Conservation (phyloP, 1,284 basidiomycete genomes). For the Mycena citricolor region DNA sequence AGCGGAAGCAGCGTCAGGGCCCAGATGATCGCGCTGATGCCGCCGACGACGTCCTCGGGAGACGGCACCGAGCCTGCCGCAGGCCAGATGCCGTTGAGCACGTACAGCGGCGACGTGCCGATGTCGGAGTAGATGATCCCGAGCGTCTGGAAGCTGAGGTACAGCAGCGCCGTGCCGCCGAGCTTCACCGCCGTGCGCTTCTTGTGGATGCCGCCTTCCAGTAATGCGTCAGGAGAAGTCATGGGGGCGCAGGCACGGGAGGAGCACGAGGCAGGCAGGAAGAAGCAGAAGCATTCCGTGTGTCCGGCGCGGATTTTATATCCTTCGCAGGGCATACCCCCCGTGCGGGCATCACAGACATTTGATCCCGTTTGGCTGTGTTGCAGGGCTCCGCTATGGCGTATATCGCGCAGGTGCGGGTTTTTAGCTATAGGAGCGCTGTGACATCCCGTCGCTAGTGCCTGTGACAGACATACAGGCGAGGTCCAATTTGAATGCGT, state of each 20-base stretch:
- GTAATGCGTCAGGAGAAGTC: slow-evolving; percentile 22
- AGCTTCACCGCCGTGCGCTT: slow-evolving; percentile 33
- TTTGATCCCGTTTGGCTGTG: no score
- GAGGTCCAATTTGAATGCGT: no score
- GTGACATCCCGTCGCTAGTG: no score
- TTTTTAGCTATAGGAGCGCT: no score
- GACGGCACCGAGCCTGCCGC: slow-evolving; percentile 44
- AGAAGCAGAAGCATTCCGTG: background rate
- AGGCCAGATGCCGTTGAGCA: slow-evolving; percentile 65
- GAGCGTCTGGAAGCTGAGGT: slow-evolving; percentile 37
- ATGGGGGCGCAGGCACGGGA: no score
- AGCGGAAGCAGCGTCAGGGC: slow-evolving; percentile 60
- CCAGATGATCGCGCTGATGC: slow-evolving; percentile 63
- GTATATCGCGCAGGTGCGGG: no score
- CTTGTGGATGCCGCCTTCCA: slow-evolving; percentile 29
- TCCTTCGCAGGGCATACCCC: no score
- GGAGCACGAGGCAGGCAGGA: no score
- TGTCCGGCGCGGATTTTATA: no score
- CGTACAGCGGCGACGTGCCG: slow-evolving; percentile 63
- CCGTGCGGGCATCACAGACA: no score
- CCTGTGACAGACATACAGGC: no score
- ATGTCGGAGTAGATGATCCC: slow-evolving; percentile 71
- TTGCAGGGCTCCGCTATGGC: no score
- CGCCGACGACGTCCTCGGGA: slow-evolving; percentile 61
- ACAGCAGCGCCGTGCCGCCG: slow-evolving; percentile 34